phyloP scores from a whole-genome alignment of 2,329 filamentous ascomycete species.

The Macrophomina phaseolina region DNA sequence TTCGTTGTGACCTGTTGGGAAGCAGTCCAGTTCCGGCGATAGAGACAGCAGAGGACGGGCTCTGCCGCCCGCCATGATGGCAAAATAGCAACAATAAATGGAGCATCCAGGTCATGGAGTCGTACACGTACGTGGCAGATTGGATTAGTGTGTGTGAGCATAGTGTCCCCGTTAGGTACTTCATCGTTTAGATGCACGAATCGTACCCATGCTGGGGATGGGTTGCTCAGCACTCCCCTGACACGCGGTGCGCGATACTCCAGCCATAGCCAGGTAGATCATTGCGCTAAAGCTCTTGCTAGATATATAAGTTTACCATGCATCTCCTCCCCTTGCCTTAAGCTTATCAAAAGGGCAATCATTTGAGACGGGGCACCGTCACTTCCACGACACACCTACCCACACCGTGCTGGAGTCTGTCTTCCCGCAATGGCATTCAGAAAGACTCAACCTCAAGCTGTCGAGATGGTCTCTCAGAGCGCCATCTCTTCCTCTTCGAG shows the following conservation, averaged over 20 bases:
- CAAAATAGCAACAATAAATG: too few relatives aligned
- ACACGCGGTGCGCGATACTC: background rate
- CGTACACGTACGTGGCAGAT: too few relatives aligned
- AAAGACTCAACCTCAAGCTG: background rate
- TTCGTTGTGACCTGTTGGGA: too few relatives aligned
- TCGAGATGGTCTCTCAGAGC: slow-evolving; percentile 4
- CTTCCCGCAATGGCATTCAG: background rate
- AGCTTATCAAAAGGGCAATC: background rate
- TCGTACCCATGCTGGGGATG: background rate
- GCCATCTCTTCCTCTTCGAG: background rate
- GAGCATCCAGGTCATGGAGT: too few relatives aligned
- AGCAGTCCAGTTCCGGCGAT: too few relatives aligned
- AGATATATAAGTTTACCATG: background rate
- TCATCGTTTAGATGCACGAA: background rate
- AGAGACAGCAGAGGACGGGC: too few relatives aligned
- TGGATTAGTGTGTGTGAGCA: too few relatives aligned
- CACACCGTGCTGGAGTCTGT: background rate
- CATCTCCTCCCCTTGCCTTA: background rate
- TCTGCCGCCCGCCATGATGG: too few relatives aligned
- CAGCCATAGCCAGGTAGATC: background rate
- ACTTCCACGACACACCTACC: background rate
- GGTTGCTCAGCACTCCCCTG: background rate
- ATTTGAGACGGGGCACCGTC: background rate
- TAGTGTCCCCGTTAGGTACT: too few relatives aligned
- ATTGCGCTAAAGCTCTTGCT: background rate